Evolutionary conservation across 192 early-diverging fungal genomes (phyloP), one percentile per base, ranked within the genome.

Genomic region (Coemansia javaensis): DNA sequence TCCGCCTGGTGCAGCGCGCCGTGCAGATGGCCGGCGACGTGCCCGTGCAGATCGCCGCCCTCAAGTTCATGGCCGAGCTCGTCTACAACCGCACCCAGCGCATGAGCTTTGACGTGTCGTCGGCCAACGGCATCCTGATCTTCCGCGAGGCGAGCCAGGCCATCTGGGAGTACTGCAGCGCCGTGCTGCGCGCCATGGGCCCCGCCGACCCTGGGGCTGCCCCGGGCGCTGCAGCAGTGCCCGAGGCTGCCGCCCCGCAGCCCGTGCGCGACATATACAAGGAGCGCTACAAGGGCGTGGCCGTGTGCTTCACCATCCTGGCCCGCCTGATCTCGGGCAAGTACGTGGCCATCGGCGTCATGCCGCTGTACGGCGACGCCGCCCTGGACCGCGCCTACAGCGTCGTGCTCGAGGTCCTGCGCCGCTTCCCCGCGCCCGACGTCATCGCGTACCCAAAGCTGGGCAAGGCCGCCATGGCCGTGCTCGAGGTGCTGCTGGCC

Each of bases 271-370:
- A 79, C 40, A 33, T 66, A 13, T 79, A 79, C 66, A 77, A 77
- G 63, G 69, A 73, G 32, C 56, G 61, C 27, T 86, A 88, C 72
- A 91, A 91, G 66, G 88, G 88, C 25, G 84, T 89, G 16, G 66
- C 78, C 22, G 71, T 85, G 23, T 89, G 87, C 58, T 88, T 93
- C 37, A 71, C 53, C 40, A 88, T 87, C 1, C 50, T 93, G 46
- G 77, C 77, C 33, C 77, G 78, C 5, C 75, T 86, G 16, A 54
- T 93, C 2, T 66, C 79, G 5, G 92, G 92, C 46, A 79, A 82
- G 42, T 95, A 93, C 57, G 88, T 93, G 32, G 88, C 87, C 31
- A 91, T 95, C 71, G 90, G 90, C n/a, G 88, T 93, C 27, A 89
- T 93, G 71, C 81, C 81, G 40, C 72, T 95, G 22, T 95, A 95